These are phyloP conservation scores for Aspergillus sp. DNA, from an alignment of 2,329 filamentous ascomycete genomes.

Conservation along the genomic window DNA sequence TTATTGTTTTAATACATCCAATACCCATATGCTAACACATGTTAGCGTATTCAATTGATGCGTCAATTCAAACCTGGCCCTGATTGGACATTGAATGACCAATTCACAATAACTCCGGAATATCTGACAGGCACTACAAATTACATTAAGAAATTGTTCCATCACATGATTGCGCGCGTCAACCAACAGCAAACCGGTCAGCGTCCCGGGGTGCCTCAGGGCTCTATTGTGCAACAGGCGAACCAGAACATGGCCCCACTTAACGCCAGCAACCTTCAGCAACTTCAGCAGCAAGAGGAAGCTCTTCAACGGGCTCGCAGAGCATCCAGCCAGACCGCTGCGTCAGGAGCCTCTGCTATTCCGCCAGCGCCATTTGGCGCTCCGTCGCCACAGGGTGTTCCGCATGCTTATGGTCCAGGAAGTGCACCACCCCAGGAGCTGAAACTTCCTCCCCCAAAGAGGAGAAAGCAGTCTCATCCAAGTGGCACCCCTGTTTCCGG, in stretches of 20 bases:
- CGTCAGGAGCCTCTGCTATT: conserved; percentile 50
- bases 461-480: conserved; percentile 53
- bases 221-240: conserved; percentile 20
- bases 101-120: conserved; percentile 45
- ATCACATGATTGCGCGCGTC: conserved; percentile 36
- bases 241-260: conserved; percentile 35
- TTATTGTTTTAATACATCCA: neutral
- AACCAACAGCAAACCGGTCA: conserved; percentile 31
- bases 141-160: conserved; percentile 44
- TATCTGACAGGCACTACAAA: conserved; percentile 37
- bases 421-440: conserved; percentile 58
- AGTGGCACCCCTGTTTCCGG: conserved; percentile 28
- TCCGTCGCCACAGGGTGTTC: conserved; percentile 57
- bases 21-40: conserved; percentile 14
- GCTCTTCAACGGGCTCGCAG: conserved; percentile 39
- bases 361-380: conserved; percentile 56
- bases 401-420: conserved; percentile 54
- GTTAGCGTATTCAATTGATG: conserved; percentile 45
- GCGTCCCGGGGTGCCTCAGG: conserved; percentile 24
- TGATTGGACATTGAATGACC: conserved; percentile 45
- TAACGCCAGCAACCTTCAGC: conserved; percentile 49
- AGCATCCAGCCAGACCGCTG: conserved; percentile 39
- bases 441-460: conserved; percentile 58
- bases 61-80: conserved; percentile 44
- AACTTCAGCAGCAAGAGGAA: conserved; percentile 48